Conservation (phyloP, 164 flowering plant species). For the Liquidambar formosana region DNA sequence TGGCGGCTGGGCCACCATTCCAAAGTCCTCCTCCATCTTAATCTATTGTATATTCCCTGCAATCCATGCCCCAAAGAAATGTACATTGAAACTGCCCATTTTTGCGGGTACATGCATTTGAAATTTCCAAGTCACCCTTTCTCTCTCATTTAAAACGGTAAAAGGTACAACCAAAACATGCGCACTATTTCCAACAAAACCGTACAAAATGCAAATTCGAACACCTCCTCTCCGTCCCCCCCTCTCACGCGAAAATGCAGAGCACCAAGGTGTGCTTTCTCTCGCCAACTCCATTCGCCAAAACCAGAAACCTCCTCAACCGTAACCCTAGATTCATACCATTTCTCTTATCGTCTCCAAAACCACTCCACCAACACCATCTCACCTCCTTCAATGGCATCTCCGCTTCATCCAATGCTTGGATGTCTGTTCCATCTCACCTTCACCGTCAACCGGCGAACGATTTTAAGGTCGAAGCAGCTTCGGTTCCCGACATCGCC, state of each 20-base stretch:
- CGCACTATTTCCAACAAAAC: too few relatives aligned
- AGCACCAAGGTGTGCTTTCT: not conserved
- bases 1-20: too few relatives aligned
- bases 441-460: not conserved
- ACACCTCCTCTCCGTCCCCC: not conserved
- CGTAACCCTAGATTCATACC: not conserved
- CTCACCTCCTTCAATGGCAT: not conserved
- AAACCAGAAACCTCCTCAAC: not conserved
- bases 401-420: not conserved
- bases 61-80: too few relatives aligned
- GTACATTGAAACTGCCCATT: too few relatives aligned
- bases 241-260: not conserved
- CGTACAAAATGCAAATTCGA: not conserved
- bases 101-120: too few relatives aligned
- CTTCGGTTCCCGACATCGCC: slow-evolving; percentile 30
- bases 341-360: not conserved
- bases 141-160: too few relatives aligned
- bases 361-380: not conserved
- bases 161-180: too few relatives aligned
- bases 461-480: not conserved
- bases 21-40: too few relatives aligned
- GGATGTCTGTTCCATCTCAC: not conserved
- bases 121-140: too few relatives aligned
- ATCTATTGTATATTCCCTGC: too few relatives aligned
- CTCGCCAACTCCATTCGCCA: not conserved